These are phyloP conservation scores for Blastobotrys proliferans DNA, from an alignment of 1,139 yeast genomes.

Conservation along the genomic window DNA sequence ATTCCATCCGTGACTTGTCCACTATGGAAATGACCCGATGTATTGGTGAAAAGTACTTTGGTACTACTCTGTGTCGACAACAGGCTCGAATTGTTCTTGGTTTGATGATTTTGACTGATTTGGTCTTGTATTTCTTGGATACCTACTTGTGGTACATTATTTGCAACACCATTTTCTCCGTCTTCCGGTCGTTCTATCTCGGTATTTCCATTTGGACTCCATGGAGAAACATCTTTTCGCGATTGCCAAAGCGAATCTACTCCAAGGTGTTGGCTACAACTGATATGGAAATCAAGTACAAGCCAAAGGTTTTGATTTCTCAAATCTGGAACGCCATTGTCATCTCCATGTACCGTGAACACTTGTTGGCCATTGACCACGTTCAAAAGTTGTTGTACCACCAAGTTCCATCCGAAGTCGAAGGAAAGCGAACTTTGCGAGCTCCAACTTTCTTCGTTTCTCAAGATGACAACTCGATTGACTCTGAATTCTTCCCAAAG, in stretches of 20 bases:
- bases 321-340: conserved; percentile 99
- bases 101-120: conserved; percentile 85
- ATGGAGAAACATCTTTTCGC: conserved; percentile 97
- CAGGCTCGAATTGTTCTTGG: conserved; percentile 89
- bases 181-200: conserved; percentile 94
- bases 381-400: conserved; percentile 95
- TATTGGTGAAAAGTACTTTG: conserved; percentile 89
- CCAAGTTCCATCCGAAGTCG: conserved; percentile 90
- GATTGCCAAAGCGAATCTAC: conserved; percentile 97
- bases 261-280: conserved; percentile 96
- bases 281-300: conserved; percentile 98
- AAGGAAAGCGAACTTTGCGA: conserved; percentile 96
- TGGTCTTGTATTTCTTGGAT: conserved; percentile 95
- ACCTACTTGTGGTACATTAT: conserved; percentile 98
- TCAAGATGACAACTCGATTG: conserved; percentile 93
- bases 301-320: conserved; percentile 95
- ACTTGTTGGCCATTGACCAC: conserved; percentile 93
- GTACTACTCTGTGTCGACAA: conserved; percentile 65
- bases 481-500: conserved; percentile 92
- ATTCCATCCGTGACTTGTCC: conserved; percentile 78
- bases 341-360: conserved; percentile 98
- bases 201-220: conserved; percentile 99
- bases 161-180: conserved; percentile 89
- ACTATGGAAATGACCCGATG: conserved; percentile 62
- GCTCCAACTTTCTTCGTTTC: conserved; percentile 98